These are phyloP conservation scores for Thelephora terrestris DNA, from an alignment of 1,284 basidiomycete genomes.

Conservation along the genomic window DNA sequence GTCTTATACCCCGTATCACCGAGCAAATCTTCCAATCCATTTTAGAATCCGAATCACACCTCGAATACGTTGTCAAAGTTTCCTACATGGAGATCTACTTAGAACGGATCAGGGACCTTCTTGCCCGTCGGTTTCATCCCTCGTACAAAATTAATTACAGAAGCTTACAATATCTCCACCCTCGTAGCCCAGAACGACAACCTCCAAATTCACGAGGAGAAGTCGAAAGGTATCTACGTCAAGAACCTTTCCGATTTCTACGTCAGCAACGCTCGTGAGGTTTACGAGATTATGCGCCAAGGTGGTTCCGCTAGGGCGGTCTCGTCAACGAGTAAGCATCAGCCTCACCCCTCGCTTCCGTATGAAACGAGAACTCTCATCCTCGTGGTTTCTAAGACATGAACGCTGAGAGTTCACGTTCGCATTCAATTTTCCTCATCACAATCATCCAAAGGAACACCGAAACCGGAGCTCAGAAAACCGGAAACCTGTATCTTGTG, in stretches of 20 bases:
- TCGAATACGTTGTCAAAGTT: conserved; percentile 99
- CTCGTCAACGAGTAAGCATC: conserved; percentile 81
- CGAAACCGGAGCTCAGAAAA: conserved; percentile 93
- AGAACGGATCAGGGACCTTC: conserved; percentile 91
- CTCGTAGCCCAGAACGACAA: conserved; percentile 92
- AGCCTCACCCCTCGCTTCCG: conserved; percentile 1
- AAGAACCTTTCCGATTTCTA: conserved; percentile 98
- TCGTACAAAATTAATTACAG: neutral
- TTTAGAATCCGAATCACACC: conserved; percentile 86
- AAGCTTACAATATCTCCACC: conserved; percentile 2
- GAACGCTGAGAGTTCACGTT: conserved; percentile 99
- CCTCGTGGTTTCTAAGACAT: conserved; percentile 59
- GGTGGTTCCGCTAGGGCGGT: conserved; percentile 88
- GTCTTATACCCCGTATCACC: conserved; percentile 96
- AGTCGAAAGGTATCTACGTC: conserved; percentile 95
- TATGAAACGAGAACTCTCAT: conserved; percentile 1
- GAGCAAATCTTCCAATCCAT: conserved; percentile 99
- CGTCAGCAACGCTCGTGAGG: conserved; percentile 92
- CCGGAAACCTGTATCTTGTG: conserved; percentile 94
- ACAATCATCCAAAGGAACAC: conserved; percentile 96
- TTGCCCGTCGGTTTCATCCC: conserved; percentile 68
- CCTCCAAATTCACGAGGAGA: conserved; percentile 97
- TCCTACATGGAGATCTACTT: conserved; percentile 99
- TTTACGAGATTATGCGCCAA: conserved; percentile 98
- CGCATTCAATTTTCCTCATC: conserved; percentile 98